These are phyloP conservation scores for Sporisorium exsertum DNA, from an alignment of 1,284 basidiomycete genomes.

Conservation along the genomic window DNA sequence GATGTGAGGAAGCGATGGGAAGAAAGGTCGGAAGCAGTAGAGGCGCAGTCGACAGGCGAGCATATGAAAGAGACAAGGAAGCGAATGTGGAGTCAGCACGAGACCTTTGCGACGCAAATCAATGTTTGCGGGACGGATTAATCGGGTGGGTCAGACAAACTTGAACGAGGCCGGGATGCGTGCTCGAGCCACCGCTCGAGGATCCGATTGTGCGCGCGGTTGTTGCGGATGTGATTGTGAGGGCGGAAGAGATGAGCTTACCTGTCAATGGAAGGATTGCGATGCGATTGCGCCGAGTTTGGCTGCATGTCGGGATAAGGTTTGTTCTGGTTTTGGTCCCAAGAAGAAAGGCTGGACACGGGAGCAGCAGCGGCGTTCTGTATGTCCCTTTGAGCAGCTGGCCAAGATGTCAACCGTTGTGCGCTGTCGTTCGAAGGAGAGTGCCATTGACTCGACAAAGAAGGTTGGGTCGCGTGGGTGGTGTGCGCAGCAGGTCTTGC, in stretches of 20 bases:
- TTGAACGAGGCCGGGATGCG: background rate
- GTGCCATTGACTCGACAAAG: background rate
- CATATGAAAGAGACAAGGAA: background rate
- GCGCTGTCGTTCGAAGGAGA: conserved; percentile 1
- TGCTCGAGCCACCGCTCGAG: background rate
- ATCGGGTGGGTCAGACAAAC: background rate
- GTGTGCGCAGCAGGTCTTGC: background rate
- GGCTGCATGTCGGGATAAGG: conserved; percentile 30
- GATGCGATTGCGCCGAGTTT: conserved; percentile 2
- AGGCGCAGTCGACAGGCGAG: background rate
- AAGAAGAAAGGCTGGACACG: conserved; percentile 23
- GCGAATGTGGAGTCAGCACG: background rate
- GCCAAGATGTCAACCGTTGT: conserved; percentile 15
- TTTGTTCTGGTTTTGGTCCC: conserved; percentile 17
- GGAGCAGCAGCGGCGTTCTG: conserved; percentile 8
- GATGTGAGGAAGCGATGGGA: background rate
- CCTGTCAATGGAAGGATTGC: conserved; percentile 14
- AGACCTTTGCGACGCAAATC: background rate
- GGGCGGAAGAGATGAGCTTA: conserved; percentile 9
- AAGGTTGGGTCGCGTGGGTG: background rate
- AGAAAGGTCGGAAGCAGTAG: background rate
- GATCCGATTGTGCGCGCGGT: background rate
- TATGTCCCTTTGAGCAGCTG: background rate
- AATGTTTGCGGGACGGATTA: background rate
- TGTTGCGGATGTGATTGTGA: background rate